Conservation (phyloP, 108 stramenopile genomes). For the Cylindrotheca closterium region DNA sequence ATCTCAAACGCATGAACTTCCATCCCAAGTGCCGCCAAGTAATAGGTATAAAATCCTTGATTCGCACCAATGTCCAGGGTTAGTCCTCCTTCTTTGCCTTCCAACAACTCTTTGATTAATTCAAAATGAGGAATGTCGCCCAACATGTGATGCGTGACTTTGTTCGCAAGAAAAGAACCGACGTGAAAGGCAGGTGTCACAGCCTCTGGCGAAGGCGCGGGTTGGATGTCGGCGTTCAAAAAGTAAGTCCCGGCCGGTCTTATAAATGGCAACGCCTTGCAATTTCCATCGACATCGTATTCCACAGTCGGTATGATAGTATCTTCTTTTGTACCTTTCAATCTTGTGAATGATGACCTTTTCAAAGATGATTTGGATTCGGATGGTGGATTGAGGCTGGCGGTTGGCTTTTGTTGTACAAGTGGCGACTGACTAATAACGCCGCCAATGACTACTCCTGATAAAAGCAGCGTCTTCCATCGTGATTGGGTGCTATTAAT, state of each 20-base stretch:
- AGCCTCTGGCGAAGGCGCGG: neutral
- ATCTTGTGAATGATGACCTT: too few species aligned
- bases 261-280: slow-evolving; percentile 1
- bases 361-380: too few species aligned
- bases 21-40: slow-evolving; percentile 25
- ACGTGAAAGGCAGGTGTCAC: slow-evolving; percentile 6
- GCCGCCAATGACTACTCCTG: too few species aligned
- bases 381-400: too few species aligned
- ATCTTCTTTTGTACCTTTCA: too few species aligned
- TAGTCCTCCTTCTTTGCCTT: slow-evolving; percentile 4
- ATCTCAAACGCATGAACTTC: slow-evolving; percentile 32
- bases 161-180: slow-evolving; percentile 20
- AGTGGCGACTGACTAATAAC: too few species aligned
- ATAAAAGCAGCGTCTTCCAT: too few species aligned
- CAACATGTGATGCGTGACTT: slow-evolving; percentile 18
- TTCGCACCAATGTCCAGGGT: slow-evolving; percentile 33
- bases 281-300: neutral
- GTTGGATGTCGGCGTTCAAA: neutral
- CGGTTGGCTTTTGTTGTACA: too few species aligned
- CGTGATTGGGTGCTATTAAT: too few species aligned
- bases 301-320: too few species aligned
- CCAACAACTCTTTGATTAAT: neutral
- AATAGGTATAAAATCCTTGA: slow-evolving; percentile 38
- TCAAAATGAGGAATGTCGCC: neutral
- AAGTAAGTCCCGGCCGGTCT: slow-evolving; percentile 6